Evolutionary conservation across 78 protist genomes (phyloP), one percentile per base, ranked within the genome.

Genomic region (Thecamonas trahens): DNA sequence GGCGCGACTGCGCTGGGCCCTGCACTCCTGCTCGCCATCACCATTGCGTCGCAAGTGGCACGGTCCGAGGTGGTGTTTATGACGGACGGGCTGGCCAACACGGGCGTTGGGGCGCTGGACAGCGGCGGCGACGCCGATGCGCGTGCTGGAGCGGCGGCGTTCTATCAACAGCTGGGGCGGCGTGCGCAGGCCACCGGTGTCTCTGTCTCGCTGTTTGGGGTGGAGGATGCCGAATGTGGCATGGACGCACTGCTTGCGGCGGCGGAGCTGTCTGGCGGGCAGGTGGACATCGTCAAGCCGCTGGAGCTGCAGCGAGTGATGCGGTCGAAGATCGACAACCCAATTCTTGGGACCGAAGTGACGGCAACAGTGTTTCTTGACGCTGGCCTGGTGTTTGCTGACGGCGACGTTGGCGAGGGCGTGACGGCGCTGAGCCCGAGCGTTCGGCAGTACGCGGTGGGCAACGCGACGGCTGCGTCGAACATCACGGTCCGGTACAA

Each of bases 1-100:
- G 91, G 89, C 2, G 70, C 67, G 13, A 87, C 92, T 22, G 92
- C 92, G 1, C 67, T 87, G 42, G 92, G 92, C 2, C 86, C 89
- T 6, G 92, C 87, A 0, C 64, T 80, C 32, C 69, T 73, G 9
- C 7, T 65, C 24, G 74, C 80, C 55, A 53, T 76, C 52, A 89
- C 79, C 35, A 58, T 83, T 26, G 81, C 85, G 5, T 31, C 71
- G 5, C 18, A 2, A 8, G 5, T 31, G 8, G 53, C 70, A 37
- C 78, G 79, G 34, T 60, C 76, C 11, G 74, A 77, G 58, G 64
- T 88, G 54, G 44, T 88, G 11, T 9, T 88, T 18, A 62, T 76
- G 62, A 84, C 93, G 20, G 93, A 88, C 61, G 93, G 93, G 32
- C 72, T 63, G 28, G 31, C 83, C 3, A 88, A 88, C 71, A 15